These are phyloP conservation scores for Hymenotorrendiella dingleyae DNA, from an alignment of 2,329 filamentous ascomycete species.

Conservation along the genomic window DNA sequence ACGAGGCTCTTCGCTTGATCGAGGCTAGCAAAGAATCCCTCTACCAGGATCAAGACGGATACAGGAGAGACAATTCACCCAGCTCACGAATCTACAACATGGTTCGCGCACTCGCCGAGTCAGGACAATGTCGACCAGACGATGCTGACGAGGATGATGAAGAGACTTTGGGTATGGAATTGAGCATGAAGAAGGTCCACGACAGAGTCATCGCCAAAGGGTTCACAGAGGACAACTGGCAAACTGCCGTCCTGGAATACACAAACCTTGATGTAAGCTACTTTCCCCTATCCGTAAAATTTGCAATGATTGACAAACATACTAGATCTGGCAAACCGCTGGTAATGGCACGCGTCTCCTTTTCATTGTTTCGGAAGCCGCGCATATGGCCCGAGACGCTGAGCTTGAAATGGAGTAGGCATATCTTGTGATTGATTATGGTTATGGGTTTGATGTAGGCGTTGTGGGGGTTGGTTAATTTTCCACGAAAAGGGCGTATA, in stretches of 20 bases:
- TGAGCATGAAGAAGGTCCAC: slow-evolving; percentile 82
- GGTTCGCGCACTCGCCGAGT: slow-evolving; percentile 80
- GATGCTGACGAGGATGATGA: slow-evolving; percentile 62
- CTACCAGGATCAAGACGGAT: slow-evolving; percentile 59
- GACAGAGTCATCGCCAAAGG: slow-evolving; percentile 93
- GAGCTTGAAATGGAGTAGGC: slow-evolving; percentile 22
- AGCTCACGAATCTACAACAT: slow-evolving; percentile 93
- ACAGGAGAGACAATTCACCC: slow-evolving; percentile 66
- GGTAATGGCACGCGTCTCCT: slow-evolving; percentile 64
- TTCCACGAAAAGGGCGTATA: not conserved
- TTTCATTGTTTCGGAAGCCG: slow-evolving; percentile 58
- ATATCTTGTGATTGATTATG: not conserved
- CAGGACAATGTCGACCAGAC: slow-evolving; percentile 52
- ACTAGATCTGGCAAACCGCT: slow-evolving; percentile 71
- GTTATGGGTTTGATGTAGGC: slow-evolving; percentile 4
- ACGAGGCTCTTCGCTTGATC: slow-evolving; percentile 84
- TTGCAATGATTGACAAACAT: slow-evolving; percentile 33
- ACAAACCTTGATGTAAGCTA: slow-evolving; percentile 82
- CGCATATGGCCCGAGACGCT: slow-evolving; percentile 28
- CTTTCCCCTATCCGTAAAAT: slow-evolving; percentile 29
- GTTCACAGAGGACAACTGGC: slow-evolving; percentile 91
- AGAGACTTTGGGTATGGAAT: slow-evolving; percentile 56
- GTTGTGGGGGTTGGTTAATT: not conserved
- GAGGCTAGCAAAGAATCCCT: slow-evolving; percentile 92
- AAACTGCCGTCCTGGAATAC: slow-evolving; percentile 83